A percentile compares a stretch with the other conserved stretches of the same genome.
Conservation (phyloP, 805 yeast species). For the Candida boleticola region DNA sequence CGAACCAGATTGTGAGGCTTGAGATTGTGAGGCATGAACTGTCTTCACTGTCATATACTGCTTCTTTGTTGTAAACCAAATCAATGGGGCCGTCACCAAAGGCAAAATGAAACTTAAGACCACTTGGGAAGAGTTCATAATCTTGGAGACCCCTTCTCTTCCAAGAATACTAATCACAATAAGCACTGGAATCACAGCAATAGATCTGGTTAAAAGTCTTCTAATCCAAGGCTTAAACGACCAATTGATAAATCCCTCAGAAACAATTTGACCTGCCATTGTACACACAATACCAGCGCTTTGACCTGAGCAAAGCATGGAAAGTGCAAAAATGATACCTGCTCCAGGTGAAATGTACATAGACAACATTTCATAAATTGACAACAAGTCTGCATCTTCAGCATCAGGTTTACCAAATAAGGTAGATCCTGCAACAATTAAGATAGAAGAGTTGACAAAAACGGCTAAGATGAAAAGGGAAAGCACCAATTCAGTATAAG, state of each 20-base stretch:
- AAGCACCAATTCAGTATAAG: constrained; percentile 38
- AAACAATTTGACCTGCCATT: constrained; percentile 47
- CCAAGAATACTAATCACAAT: constrained; percentile 37
- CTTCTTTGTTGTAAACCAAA: constrained; percentile 40
- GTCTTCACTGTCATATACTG: constrained; percentile 36
- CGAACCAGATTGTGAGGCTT: not conserved
- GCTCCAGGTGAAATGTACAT: constrained; percentile 45
- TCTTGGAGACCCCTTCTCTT: constrained; percentile 43
- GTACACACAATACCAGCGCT: constrained; percentile 49
- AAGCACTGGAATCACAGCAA: constrained; percentile 43
- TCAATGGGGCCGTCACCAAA: constrained; percentile 44
- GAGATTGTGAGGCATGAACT: not conserved
- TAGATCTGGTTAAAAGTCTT: constrained; percentile 37
- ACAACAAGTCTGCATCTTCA: constrained; percentile 43
- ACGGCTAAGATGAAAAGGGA: constrained; percentile 43
- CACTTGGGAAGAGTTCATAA: constrained; percentile 46
- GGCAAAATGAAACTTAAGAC: constrained; percentile 44
- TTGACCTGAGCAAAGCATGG: constrained; percentile 47
- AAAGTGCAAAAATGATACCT: constrained; percentile 43
- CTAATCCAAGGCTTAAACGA: constrained; percentile 43
- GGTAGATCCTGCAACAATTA: constrained; percentile 45
- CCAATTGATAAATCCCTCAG: constrained; percentile 48
- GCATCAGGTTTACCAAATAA: constrained; percentile 44
- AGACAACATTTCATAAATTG: constrained; percentile 44
- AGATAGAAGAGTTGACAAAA: constrained; percentile 43